Conservation (phyloP, 2,329 filamentous ascomycete species). For the Apiospora malaysiana region DNA sequence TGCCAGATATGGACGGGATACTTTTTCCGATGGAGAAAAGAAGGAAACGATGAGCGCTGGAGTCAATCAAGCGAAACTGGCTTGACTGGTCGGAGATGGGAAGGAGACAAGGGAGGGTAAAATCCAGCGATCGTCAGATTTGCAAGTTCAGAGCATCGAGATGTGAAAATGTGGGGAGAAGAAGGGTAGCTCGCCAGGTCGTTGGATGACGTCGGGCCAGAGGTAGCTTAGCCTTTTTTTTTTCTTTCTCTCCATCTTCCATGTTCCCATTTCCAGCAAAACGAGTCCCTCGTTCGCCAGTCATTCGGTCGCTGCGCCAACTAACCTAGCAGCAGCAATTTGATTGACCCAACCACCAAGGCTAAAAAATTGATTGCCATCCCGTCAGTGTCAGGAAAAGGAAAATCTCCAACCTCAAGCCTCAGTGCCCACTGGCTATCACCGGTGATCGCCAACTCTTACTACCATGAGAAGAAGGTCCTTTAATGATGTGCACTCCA, state of each 20-base stretch:
- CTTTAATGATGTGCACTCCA: not conserved
- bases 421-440: not conserved
- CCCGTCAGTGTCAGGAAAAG: not conserved
- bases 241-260: not conserved
- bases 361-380: not conserved
- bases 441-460: constrained; percentile 11
- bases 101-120: constrained; percentile 3
- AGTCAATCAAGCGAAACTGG: not conserved
- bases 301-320: not conserved
- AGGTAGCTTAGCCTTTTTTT: constrained; percentile 10
- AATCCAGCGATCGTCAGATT: constrained; percentile 5
- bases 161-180: constrained; percentile 15
- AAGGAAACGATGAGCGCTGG: not conserved
- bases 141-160: constrained; percentile 13
- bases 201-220: constrained; percentile 16
- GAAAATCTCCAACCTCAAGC: constrained; percentile 3
- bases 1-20: not conserved
- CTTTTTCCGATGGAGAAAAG: not conserved
- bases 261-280: not conserved
- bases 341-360: not conserved
- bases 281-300: not conserved
- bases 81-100: not conserved
- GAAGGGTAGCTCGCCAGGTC: constrained; percentile 5
- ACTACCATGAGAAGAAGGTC: constrained; percentile 11
- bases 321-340: not conserved